Percentiles rank a stretch among this genome's conserved stretches.
Evolutionary conservation across 31 red algal genomes (phyloP).

Genomic region (Asparagopsis taxiformis): DNA sequence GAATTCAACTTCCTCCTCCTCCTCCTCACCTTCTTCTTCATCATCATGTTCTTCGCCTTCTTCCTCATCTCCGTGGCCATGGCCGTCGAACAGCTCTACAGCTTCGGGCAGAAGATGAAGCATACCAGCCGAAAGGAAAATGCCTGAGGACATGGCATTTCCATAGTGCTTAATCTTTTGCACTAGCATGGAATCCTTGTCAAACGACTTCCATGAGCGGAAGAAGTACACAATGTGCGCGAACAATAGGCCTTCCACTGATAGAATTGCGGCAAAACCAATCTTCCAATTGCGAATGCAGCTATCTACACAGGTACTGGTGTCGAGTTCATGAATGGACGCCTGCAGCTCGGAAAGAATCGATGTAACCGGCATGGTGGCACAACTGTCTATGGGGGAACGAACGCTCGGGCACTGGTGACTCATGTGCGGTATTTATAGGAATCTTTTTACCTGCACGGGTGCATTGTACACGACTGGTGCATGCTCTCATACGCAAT

Average conservation of each 20-base stretch:
- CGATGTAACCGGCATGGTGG: too few relatives aligned
- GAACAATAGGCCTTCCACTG: conserved; percentile 45
- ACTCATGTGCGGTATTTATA: too few relatives aligned
- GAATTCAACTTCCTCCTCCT: conserved; percentile 10
- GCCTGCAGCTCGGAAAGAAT: too few relatives aligned
- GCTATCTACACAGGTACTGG: conserved; percentile 20
- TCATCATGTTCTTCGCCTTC: conserved; percentile 19
- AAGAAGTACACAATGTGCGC: conserved; percentile 43
- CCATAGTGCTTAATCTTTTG: conserved; percentile 6
- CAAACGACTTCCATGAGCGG: not conserved
- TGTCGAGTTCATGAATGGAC: too few relatives aligned
- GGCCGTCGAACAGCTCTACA: conserved; percentile 18
- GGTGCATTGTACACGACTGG: too few relatives aligned
- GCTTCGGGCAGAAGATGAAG: conserved; percentile 68
- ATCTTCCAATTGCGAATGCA: conserved; percentile 57
- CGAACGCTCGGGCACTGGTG: too few relatives aligned
- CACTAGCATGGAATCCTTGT: not conserved
- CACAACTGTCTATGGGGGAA: too few relatives aligned
- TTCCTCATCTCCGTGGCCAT: conserved; percentile 2
- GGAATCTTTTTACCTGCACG: too few relatives aligned
- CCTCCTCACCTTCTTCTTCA: conserved; percentile 20
- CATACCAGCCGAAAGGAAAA: conserved; percentile 60
- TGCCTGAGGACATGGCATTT: conserved; percentile 52
- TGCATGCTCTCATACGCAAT: too few relatives aligned
- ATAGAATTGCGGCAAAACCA: conserved; percentile 47